Conservation (phyloP, 495 filamentous ascomycete species). For the Hypoxylon crocopeplum region DNA sequence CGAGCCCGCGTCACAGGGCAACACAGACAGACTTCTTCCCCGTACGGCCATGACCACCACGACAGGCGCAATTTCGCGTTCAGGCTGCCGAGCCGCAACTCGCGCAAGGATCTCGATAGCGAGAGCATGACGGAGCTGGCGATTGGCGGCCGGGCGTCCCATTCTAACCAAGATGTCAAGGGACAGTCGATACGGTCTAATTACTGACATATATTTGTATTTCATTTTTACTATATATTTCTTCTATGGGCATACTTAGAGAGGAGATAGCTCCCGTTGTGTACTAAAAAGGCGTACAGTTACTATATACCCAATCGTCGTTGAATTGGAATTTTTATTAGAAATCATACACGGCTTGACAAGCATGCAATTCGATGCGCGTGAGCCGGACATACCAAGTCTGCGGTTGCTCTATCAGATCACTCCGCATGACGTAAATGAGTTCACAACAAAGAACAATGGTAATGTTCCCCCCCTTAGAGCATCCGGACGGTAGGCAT, state of each 20-base stretch:
- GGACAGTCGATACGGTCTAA: background rate
- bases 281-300: background rate
- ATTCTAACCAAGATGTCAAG: conserved; percentile 17
- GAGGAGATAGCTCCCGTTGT: conserved; percentile 5
- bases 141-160: conserved; percentile 29
- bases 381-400: too few relatives aligned
- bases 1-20: background rate
- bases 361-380: too few relatives aligned
- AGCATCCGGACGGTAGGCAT: too few relatives aligned
- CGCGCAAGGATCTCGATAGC: conserved; percentile 27
- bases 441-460: too few relatives aligned
- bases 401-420: too few relatives aligned
- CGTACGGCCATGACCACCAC: conserved; percentile 21
- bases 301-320: conserved; percentile 11
- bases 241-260: too few relatives aligned
- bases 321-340: conserved; percentile 1
- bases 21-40: conserved; percentile 24
- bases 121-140: conserved; percentile 57
- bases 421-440: too few relatives aligned
- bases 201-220: background rate
- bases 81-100: conserved; percentile 23
- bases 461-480: too few relatives aligned
- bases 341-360: too few relatives aligned
- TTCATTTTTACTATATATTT: too few relatives aligned
- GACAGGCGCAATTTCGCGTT: conserved; percentile 30